These are phyloP conservation scores for Aspergillus ustus DNA, from an alignment of 2,329 filamentous ascomycete genomes.

Conservation along the genomic window DNA sequence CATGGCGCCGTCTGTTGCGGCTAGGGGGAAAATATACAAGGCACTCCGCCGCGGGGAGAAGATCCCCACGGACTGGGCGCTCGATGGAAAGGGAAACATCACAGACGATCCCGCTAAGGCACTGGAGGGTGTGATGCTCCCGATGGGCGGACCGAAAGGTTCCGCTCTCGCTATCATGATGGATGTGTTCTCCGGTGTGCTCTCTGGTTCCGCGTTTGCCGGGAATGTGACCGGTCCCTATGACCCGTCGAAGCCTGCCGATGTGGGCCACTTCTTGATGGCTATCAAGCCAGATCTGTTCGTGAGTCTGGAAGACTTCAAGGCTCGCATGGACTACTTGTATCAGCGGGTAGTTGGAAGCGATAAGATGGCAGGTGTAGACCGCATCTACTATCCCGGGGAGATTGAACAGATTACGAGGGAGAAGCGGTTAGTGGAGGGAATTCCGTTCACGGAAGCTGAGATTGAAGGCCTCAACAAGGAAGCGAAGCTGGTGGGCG, in stretches of 20 bases:
- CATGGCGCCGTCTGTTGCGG: conserved; percentile 53
- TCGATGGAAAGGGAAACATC: conserved; percentile 70
- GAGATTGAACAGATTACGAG: conserved; percentile 59
- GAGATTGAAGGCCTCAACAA: conserved; percentile 56
- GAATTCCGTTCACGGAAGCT: conserved; percentile 55
- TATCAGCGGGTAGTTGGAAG: conserved; percentile 58
- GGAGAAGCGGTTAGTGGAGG: conserved; percentile 43
- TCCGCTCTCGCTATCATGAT: conserved; percentile 81
- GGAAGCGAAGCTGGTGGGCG: conserved; percentile 53
- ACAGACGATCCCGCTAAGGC: conserved; percentile 74
- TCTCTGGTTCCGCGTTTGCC: conserved; percentile 78
- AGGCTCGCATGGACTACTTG: conserved; percentile 61
- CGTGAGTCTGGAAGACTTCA: conserved; percentile 71
- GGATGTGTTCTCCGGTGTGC: conserved; percentile 80
- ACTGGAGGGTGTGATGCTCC: conserved; percentile 78
- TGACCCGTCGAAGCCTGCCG: conserved; percentile 68
- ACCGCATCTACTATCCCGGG: conserved; percentile 62
- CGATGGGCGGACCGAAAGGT: conserved; percentile 84
- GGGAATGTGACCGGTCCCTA: conserved; percentile 78
- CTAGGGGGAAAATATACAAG: conserved; percentile 53
- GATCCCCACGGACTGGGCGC: conserved; percentile 66
- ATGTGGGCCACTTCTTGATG: conserved; percentile 76
- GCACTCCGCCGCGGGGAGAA: conserved; percentile 47
- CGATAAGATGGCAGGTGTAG: conserved; percentile 59
- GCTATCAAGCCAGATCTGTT: conserved; percentile 76